Percentiles rank a stretch among this genome's conserved stretches.
Evolutionary conservation across 1,284 basidiomycete species (phyloP).

Genomic region (Cutaneotrichosporon daszewskae): DNA sequence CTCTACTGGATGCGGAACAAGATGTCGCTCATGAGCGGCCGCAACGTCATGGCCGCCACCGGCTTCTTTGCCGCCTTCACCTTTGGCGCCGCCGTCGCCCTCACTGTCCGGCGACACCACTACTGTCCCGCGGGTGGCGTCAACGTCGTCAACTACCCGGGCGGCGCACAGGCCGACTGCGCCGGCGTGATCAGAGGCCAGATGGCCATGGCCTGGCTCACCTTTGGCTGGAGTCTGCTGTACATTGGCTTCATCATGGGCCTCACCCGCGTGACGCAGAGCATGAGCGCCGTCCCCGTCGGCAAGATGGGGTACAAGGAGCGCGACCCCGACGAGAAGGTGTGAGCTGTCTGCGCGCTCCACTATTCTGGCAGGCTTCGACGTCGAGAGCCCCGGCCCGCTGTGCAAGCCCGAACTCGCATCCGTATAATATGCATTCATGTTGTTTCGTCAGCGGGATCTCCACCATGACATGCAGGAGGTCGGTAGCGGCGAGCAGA

Average conservation of each 20-base stretch:
- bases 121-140: not conserved
- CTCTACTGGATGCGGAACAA: slow-evolving; percentile 15
- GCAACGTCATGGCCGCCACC: slow-evolving; percentile 14
- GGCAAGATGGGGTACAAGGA: no score
- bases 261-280: slow-evolving; percentile 15
- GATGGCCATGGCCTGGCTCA: slow-evolving; percentile 12
- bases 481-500: no score
- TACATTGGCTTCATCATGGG: slow-evolving; percentile 20
- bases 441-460: not conserved
- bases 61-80: slow-evolving; percentile 22
- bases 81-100: slow-evolving; percentile 22
- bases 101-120: slow-evolving; percentile 14
- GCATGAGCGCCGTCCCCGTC: slow-evolving; percentile 15
- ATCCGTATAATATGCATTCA: not conserved
- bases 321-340: no score
- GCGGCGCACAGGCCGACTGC: slow-evolving; percentile 15
- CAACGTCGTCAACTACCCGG: no score
- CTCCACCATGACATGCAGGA: no score
- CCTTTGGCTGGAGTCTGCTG: slow-evolving; percentile 21
- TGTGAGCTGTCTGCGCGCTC: no score
- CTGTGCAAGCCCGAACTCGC: no score
- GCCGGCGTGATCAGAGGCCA: slow-evolving; percentile 22
- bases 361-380: no score
- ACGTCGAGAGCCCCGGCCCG: no score
- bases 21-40: slow-evolving; percentile 15